A percentile compares a stretch with the other conserved stretches of the same genome.
These are phyloP conservation scores for Fusarium sp. DNA, from an alignment of 2,329 filamentous ascomycete genomes.

Conservation along the genomic window DNA sequence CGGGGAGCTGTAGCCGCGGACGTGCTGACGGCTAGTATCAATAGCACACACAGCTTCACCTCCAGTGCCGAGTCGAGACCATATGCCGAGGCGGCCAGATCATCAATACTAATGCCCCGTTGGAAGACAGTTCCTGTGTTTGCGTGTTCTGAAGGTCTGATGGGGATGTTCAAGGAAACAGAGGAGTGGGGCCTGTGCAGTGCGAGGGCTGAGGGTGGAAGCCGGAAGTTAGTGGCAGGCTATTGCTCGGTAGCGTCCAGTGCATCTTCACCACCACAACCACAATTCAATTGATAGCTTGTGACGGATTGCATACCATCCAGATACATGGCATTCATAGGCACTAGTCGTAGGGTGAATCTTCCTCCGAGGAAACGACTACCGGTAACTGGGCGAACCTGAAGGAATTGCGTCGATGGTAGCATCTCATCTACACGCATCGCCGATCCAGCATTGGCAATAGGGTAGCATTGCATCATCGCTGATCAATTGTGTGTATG, in stretches of 20 bases:
- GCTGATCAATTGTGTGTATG: constrained; percentile 21
- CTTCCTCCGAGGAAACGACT: no score
- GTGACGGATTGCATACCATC: neutral
- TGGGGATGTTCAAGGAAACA: constrained; percentile 3
- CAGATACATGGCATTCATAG: no score
- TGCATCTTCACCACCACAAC: neutral
- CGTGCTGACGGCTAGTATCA: neutral
- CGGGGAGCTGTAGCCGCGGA: constrained; percentile 6
- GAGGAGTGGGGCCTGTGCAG: neutral
- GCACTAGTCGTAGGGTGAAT: no score
- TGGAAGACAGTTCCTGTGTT: constrained; percentile 20
- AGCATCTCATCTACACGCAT: constrained; percentile 17
- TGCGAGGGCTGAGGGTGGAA: neutral
- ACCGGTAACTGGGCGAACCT: no score
- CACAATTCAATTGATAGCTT: neutral
- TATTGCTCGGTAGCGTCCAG: neutral
- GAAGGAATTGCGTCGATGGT: neutral
- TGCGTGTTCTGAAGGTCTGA: constrained; percentile 5
- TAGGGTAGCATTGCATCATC: constrained; percentile 41
- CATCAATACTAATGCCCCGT: neutral
- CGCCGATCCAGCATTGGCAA: constrained; percentile 16
- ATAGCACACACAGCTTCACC: constrained; percentile 14
- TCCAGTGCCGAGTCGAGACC: constrained; percentile 10
- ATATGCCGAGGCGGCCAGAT: neutral
- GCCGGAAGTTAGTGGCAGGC: neutral